Evolutionary conservation across 1,284 basidiomycete genomes (phyloP), one percentile per base, ranked within the genome.

Genomic region (Leccinum cinnamomeum): DNA sequence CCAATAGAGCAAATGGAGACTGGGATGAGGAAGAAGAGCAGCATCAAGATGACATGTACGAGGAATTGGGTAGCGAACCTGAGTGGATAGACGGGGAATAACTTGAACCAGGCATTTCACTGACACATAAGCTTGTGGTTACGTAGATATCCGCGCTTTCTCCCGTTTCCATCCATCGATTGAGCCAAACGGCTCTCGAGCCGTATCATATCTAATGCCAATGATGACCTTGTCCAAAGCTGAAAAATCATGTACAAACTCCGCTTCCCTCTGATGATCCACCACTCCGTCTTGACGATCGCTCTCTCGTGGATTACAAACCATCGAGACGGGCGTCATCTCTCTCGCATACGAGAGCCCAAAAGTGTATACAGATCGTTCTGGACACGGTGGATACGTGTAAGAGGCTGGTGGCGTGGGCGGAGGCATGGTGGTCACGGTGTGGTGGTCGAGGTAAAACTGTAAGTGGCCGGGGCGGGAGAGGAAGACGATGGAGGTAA

Each of bases 301-400:
- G 92, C 20, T 69, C 78, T 11, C 76, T 88, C 1, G 73, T 81
- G 23, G 87, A 90, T 64, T 93, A 82, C 68, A 81, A 92, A 35
- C 75, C 81, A 0, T 94, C 18, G 86, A 91, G 73, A 90, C 89
- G 0, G 90, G 89, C 30, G 82, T 91, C 2, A 84, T 86, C 20
- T 88, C 90, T 3, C 80, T 91, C 5, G 88, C 91, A 25, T 93
- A 91, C 65, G 92, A 92, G 12, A 92, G 90, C 65, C 90, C 90
- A 12, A 82, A 84, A 18, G 76, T 92, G 7, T 85, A 80, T 63
- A 82, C 93, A 23, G 91, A 89, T 3, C 81, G 82, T 63, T 80
- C 79, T 0, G 84, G 85, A 57, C 82, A 81, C 5, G 81, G 83
- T 4, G 88, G 87, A 5, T 85, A 69, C 55, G 59, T 71, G 12